phyloP scores from a whole-genome alignment of 306 rosid genomes.

The Gynostemma pentaphyllum region DNA sequence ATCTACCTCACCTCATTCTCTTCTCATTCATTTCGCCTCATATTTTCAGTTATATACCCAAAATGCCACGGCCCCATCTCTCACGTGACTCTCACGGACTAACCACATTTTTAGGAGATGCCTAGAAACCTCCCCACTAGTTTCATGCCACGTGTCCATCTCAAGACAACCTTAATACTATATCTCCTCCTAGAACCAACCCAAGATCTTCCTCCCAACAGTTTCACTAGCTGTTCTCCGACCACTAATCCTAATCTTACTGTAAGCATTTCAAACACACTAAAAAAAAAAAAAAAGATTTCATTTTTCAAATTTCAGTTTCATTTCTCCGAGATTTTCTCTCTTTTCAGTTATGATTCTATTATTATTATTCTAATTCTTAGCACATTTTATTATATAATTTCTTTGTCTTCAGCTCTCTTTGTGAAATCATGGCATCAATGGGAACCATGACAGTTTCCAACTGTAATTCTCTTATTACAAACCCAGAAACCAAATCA shows the following conservation, averaged over 20 bases:
- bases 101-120: not conserved
- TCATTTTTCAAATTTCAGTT: not conserved
- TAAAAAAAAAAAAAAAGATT: no score
- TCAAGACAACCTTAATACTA: no score
- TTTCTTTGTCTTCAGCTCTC: not conserved
- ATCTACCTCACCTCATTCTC: no score
- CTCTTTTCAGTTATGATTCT: not conserved
- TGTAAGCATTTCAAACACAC: no score
- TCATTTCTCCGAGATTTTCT: not conserved
- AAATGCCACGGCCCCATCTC: not conserved
- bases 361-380: not conserved
- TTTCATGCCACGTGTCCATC: conserved; percentile 1
- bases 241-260: no score
- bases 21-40: not conserved
- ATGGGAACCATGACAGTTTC: conserved; percentile 54
- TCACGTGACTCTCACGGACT: not conserved
- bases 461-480: conserved; percentile 15
- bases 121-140: not conserved
- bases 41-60: not conserved
- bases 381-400: not conserved
- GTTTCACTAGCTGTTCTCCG: no score
- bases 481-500: conserved; percentile 23
- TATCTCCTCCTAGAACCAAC: no score
- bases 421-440: no score
- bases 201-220: not conserved